These are phyloP conservation scores for Paecilomyces dactylethromorphus DNA, from an alignment of 2,329 filamentous ascomycete species.

Conservation along the genomic window DNA sequence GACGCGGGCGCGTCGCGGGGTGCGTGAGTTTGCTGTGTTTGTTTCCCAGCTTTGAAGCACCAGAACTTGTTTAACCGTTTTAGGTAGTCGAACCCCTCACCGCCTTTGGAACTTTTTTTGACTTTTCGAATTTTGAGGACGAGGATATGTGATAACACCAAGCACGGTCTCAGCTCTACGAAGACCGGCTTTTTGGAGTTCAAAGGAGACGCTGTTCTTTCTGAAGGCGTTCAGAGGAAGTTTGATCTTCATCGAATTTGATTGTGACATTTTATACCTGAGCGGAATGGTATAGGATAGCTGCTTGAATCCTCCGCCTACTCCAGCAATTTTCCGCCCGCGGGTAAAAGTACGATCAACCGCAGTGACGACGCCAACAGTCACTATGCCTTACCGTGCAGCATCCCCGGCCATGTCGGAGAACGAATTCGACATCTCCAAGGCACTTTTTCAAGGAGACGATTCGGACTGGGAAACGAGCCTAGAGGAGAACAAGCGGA, in stretches of 20 bases:
- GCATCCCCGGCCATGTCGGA: constrained; percentile 80
- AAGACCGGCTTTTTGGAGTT: neutral
- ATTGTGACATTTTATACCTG: neutral
- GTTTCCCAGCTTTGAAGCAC: neutral
- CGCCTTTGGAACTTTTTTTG: constrained; percentile 16
- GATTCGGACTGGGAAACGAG: constrained; percentile 39
- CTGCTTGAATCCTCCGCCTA: neutral
- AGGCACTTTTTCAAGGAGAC: constrained; percentile 62
- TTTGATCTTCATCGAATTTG: neutral
- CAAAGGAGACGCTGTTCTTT: neutral
- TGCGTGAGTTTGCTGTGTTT: constrained; percentile 12
- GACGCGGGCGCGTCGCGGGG: constrained; percentile 34
- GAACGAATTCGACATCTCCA: constrained; percentile 84
- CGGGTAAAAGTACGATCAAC: neutral
- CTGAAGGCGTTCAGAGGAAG: neutral
- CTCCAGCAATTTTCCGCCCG: neutral
- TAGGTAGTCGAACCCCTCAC: constrained; percentile 12
- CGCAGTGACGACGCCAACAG: neutral
- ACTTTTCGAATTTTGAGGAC: constrained; percentile 14
- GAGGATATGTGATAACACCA: constrained; percentile 2
- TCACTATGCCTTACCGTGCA: constrained; percentile 62
- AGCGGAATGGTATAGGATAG: neutral
- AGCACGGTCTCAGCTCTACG: constrained; percentile 4
- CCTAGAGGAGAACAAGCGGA: constrained; percentile 34
- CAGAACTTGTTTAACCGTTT: neutral